Conservation (phyloP, 2,329 filamentous ascomycete species). For the Pseudogymnoascus sp. region DNA sequence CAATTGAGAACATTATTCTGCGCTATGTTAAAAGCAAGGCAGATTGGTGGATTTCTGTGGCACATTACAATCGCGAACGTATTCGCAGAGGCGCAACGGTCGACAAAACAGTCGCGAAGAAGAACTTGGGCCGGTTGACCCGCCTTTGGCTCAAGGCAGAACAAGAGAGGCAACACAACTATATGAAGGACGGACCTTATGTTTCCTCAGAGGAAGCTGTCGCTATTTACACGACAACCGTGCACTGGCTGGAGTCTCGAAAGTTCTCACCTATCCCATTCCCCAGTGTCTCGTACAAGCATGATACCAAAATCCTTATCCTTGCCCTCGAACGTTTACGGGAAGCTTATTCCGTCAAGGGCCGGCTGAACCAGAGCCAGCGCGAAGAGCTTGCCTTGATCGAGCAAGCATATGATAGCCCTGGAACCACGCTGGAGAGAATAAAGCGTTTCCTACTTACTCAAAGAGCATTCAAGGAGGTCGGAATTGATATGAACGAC, state of each 20-base stretch:
- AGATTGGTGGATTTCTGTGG: conserved; percentile 99
- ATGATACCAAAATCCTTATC: conserved; percentile 98
- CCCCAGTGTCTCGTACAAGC: conserved; percentile 97
- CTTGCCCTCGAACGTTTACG: conserved; percentile 85
- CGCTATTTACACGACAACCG: conserved; percentile 96
- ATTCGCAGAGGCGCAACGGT: conserved; percentile 94
- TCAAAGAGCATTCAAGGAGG: conserved; percentile 97
- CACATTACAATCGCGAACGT: conserved; percentile 96
- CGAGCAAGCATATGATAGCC: conserved; percentile 96
- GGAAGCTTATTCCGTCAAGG: conserved; percentile 96
- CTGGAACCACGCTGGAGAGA: conserved; percentile 86
- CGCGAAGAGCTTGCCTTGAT: conserved; percentile 94
- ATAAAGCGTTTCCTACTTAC: conserved; percentile 98
- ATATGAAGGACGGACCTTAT: conserved; percentile 98
- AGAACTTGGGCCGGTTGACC: conserved; percentile 91
- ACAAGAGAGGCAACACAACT: conserved; percentile 97
- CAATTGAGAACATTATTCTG: conserved; percentile 97
- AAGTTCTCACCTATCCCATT: conserved; percentile 99
- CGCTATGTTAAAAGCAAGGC: conserved; percentile 99
- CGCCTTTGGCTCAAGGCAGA: conserved; percentile 96
- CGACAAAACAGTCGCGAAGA: conserved; percentile 98
- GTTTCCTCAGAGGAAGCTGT: conserved; percentile 98
- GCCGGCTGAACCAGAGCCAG: conserved; percentile 91
- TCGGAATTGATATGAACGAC: conserved; percentile 99
- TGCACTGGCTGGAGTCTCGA: conserved; percentile 96